phyloP scores from a whole-genome alignment of 2,329 filamentous ascomycete species.

The Emergomyces orientalis region DNA sequence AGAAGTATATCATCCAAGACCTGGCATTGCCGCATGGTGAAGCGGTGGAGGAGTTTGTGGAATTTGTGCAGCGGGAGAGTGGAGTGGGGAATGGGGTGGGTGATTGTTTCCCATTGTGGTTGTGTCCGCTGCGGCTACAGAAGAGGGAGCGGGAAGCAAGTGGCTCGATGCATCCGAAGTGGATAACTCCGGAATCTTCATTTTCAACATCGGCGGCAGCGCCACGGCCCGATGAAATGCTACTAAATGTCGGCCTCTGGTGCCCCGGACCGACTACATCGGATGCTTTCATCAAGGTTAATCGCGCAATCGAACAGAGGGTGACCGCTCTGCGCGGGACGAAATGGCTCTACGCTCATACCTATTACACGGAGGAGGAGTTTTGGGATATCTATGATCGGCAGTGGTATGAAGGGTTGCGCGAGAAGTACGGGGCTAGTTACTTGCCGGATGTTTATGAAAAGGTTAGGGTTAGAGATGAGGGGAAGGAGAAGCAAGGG shows the following conservation, averaged over 20 bases:
- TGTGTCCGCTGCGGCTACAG: conserved; percentile 31
- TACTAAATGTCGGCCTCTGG: conserved; percentile 60
- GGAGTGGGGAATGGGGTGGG: conserved; percentile 18
- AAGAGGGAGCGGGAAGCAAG: background rate
- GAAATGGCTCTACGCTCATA: conserved; percentile 83
- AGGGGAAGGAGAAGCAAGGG: background rate
- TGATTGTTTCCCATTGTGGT: conserved; percentile 49
- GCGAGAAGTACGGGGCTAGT: conserved; percentile 32
- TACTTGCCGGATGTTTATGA: conserved; percentile 30
- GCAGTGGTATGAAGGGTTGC: conserved; percentile 29
- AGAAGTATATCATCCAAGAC: conserved; percentile 51
- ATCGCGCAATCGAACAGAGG: conserved; percentile 61
- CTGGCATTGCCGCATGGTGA: conserved; percentile 46
- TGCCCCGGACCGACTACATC: conserved; percentile 55
- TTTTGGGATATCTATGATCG: conserved; percentile 38
- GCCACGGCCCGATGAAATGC: conserved; percentile 2
- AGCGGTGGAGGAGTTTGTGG: conserved; percentile 42
- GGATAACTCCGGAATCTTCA: conserved; percentile 29
- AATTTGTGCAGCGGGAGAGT: conserved; percentile 34
- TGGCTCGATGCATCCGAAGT: background rate
- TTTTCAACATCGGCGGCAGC: background rate
- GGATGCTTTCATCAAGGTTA: conserved; percentile 55
- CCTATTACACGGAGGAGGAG: conserved; percentile 60
- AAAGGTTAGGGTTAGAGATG: conserved; percentile 22
- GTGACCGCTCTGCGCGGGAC: conserved; percentile 61